Percentiles rank a stretch among this genome's conserved stretches.
Conservation (phyloP, 805 yeast species). For the Wickerhamiella spandovensis region DNA sequence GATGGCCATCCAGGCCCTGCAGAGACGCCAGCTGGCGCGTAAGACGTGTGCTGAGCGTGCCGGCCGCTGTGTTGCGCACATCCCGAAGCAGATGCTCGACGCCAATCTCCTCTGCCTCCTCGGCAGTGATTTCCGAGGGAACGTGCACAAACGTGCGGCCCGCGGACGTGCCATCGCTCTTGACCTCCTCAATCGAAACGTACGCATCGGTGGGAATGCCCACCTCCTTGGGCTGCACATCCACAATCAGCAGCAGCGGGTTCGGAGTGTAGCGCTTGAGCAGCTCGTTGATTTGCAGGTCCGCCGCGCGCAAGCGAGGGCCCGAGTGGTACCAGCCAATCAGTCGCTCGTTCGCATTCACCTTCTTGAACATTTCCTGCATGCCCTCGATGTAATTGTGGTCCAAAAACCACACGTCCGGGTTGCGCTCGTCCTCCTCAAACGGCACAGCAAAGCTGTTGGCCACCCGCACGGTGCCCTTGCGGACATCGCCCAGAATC, state of each 20-base stretch:
- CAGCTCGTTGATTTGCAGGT: slow-evolving; percentile 77
- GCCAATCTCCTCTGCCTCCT: slow-evolving; percentile 98
- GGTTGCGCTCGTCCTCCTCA: slow-evolving; percentile 87
- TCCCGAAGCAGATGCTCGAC: slow-evolving; percentile 93
- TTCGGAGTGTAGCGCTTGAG: slow-evolving; percentile 71
- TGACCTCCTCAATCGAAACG: slow-evolving; percentile 84
- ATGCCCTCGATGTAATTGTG: slow-evolving; percentile 91
- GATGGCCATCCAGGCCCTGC: slow-evolving; percentile 68
- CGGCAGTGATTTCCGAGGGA: slow-evolving; percentile 88
- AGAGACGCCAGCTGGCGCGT: slow-evolving; percentile 83
- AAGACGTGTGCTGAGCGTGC: slow-evolving; percentile 71
- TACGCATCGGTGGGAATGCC: slow-evolving; percentile 96
- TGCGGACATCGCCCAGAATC: slow-evolving; percentile 60
- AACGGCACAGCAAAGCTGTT: slow-evolving; percentile 96
- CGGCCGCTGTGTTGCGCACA: slow-evolving; percentile 93
- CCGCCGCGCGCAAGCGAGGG: slow-evolving; percentile 79
- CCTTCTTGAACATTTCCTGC: slow-evolving; percentile 96
- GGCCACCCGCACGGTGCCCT: slow-evolving; percentile 51
- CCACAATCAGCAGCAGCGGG: slow-evolving; percentile 81
- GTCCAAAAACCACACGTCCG: slow-evolving; percentile 92
- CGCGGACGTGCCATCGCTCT: slow-evolving; percentile 87
- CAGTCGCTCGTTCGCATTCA: slow-evolving; percentile 89
- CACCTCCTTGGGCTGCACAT: slow-evolving; percentile 70
- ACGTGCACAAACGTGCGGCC: slow-evolving; percentile 88
- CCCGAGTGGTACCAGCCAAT: slow-evolving; percentile 99